These are phyloP conservation scores for Quambalaria eucalypti DNA, from an alignment of 1,284 basidiomycete genomes.

Conservation along the genomic window DNA sequence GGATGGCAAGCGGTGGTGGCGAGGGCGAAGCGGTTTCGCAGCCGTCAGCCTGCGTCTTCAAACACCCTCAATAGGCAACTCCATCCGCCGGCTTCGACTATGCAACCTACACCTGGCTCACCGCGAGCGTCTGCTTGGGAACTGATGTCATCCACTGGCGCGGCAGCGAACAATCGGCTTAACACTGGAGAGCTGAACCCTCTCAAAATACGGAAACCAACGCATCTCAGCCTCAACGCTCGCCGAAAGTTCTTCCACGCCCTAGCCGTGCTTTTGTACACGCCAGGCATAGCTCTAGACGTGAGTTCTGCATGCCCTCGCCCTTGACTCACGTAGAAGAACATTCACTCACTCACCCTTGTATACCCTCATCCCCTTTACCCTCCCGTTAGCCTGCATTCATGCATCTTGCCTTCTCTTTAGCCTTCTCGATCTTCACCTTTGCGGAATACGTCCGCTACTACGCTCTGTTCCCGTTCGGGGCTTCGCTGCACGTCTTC, in stretches of 20 bases:
- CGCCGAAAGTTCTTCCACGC: slow-evolving; percentile 95
- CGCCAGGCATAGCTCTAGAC: slow-evolving; percentile 84
- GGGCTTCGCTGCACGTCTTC: slow-evolving; percentile 86
- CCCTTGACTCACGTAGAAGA: neutral
- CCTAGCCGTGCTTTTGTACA: slow-evolving; percentile 86
- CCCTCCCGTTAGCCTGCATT: slow-evolving; percentile 98
- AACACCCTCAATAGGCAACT: too few species aligned
- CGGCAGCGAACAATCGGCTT: too few species aligned
- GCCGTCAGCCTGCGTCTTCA: too few species aligned
- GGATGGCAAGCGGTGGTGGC: slow-evolving; percentile 62
- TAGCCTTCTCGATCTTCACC: slow-evolving; percentile 48
- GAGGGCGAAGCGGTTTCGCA: slow-evolving; percentile 27
- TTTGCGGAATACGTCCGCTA: slow-evolving; percentile 56
- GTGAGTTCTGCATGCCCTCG: slow-evolving; percentile 53
- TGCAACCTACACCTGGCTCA: neutral
- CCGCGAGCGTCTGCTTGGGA: too few species aligned
- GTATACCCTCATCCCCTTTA: slow-evolving; percentile 4
- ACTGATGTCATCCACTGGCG: too few species aligned
- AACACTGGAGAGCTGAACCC: neutral
- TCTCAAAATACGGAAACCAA: neutral
- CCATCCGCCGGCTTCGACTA: too few species aligned
- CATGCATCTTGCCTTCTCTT: slow-evolving; percentile 83
- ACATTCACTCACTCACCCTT: slow-evolving; percentile 5
- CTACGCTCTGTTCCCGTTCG: slow-evolving; percentile 94
- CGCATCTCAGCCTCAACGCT: slow-evolving; percentile 69